Percentiles rank a stretch among this genome's conserved stretches.
Evolutionary conservation across 208 protist species (phyloP).

Genomic region (Angomonas deanei): DNA sequence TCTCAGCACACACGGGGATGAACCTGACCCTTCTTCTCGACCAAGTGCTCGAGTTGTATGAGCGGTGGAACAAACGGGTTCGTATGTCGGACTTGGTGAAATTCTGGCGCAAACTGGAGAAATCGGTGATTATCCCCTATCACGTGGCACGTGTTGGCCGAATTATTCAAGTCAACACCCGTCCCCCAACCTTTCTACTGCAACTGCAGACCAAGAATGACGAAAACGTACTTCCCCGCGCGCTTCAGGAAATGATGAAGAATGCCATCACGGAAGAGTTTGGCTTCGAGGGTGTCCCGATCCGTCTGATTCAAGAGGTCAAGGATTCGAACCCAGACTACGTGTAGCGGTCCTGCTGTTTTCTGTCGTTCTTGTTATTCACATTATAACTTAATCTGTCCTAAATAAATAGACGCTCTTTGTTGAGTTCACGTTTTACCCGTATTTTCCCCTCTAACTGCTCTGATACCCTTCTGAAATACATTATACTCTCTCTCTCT

Average conservation of each 20-base stretch:
- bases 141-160: constrained; percentile 81
- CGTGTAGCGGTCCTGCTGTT: constrained; percentile 40
- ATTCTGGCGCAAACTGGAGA: constrained; percentile 90
- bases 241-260: constrained; percentile 88
- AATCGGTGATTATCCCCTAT: constrained; percentile 85
- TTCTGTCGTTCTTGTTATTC: not conserved
- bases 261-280: constrained; percentile 90
- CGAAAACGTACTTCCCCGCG: constrained; percentile 58
- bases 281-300: constrained; percentile 83
- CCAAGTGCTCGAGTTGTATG: constrained; percentile 77
- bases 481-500: not conserved
- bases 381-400: constrained; percentile 7
- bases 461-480: not conserved
- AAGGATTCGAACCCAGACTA: constrained; percentile 88
- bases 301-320: constrained; percentile 85
- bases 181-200: constrained; percentile 81
- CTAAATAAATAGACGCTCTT: not conserved
- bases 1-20: constrained; percentile 80
- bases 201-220: constrained; percentile 89
- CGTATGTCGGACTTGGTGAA: constrained; percentile 71
- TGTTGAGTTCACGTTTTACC: not conserved
- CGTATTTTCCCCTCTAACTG: not conserved
- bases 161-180: constrained; percentile 82
- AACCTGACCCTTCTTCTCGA: constrained; percentile 89
- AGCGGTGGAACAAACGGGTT: constrained; percentile 88